Base-by-base conservation (phyloP, 352 stramenopile genomes). In the Phytophthora agathidicida region DNA sequence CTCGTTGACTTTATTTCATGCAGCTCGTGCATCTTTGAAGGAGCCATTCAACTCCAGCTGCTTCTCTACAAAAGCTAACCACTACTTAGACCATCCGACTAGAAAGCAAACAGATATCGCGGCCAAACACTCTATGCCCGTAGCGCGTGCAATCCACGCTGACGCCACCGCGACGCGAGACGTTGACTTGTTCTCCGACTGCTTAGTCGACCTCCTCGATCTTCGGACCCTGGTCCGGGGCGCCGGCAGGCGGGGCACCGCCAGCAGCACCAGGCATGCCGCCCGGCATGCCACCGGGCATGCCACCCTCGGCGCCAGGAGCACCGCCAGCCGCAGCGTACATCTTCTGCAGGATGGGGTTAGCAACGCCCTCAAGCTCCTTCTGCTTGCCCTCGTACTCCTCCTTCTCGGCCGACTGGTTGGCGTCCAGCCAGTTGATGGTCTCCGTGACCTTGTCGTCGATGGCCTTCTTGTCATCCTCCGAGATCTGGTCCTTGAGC, bases 371-470 rank as follows among this genome's bases (percentile, higher is more conserved):
- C 56, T 97, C 88, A 0, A 97, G 73, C 73, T 97, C 88, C 71
- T 97, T 97, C 75, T 97, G 89, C 73, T 96, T 78, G 22, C 33
- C 52, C 24, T 97, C 89, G 63, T 86, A 96, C 64, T 97, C 78
- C 49, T 88, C 76, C 69, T 87, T 89, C 73, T 89, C 80, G 5
- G 77, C 58, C 8, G 73, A 81, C 70, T 93, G 72, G 44, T 99
- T 96, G 35, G 96, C 90, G 60, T 99, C 97, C 32, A 99, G 85
- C 97, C 97, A 99, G 61, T 99, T 94, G 55, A 99, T 86, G 19
- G 88, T 91, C 70, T 99, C 96, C 17, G 98, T 96, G 32, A 99
- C 93, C 60, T 97, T 94, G 60, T 97, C 89, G 20, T 89, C 71
- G 14, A 88, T 67, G 3, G 45, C 60, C 57, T 90, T 85, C 66